These are phyloP conservation scores for Pyronema domesticum DNA, from an alignment of 495 filamentous ascomycete species.

Conservation along the genomic window DNA sequence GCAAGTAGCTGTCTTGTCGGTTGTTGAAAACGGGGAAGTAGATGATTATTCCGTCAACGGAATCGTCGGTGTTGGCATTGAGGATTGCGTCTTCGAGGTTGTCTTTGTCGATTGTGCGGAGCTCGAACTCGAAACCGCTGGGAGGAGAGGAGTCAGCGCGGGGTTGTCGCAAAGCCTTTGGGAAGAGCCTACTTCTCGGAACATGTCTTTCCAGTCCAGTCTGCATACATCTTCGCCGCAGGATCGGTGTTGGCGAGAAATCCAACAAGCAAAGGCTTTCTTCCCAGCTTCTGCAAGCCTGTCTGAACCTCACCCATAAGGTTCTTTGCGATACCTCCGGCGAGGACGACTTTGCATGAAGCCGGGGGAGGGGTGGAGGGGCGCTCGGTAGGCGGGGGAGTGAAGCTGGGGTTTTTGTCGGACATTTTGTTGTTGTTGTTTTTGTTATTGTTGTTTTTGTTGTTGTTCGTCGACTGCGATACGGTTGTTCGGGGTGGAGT, in stretches of 20 bases:
- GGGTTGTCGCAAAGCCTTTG: not conserved
- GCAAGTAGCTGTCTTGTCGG: constrained; percentile 76
- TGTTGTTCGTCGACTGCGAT: too few relatives aligned
- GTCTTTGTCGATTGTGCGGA: constrained; percentile 67
- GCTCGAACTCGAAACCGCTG: constrained; percentile 77
- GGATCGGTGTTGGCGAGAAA: constrained; percentile 87
- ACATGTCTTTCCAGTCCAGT: constrained; percentile 94
- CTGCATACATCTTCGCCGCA: constrained; percentile 78
- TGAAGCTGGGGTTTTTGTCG: not conserved
- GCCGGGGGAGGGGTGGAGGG: not conserved
- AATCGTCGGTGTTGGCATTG: constrained; percentile 56
- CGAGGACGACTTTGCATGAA: constrained; percentile 76
- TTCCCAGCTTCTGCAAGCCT: constrained; percentile 44
- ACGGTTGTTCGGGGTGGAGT: too few relatives aligned
- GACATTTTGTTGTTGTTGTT: not conserved
- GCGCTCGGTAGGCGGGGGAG: not conserved
- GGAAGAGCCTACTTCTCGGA: constrained; percentile 72
- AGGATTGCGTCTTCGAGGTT: constrained; percentile 73
- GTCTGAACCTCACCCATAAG: constrained; percentile 61
- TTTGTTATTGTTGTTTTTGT: too few relatives aligned
- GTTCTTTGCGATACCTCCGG: constrained; percentile 58
- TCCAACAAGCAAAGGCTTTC: constrained; percentile 62
- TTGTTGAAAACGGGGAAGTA: constrained; percentile 94
- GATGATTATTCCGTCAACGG: constrained; percentile 84
- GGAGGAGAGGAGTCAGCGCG: not conserved